Evolutionary conservation across 2,329 filamentous ascomycete species (phyloP), one percentile per base, ranked within the genome.

Genomic region (Sporothrix globosa): DNA sequence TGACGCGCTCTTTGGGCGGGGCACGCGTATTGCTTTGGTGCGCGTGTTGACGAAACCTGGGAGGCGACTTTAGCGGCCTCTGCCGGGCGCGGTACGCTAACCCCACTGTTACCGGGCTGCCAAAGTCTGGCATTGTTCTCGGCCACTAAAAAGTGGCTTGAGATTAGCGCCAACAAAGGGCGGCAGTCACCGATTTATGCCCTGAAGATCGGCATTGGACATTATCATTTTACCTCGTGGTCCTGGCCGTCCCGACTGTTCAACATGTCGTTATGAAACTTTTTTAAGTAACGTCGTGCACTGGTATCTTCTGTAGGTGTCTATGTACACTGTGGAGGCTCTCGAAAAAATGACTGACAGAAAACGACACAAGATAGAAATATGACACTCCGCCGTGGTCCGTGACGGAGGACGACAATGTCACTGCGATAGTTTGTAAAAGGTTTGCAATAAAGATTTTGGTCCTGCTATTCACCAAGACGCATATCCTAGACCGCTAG

Each of bases 81-180:
- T 39, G 58, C 58, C 61, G 52, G 44, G 61, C 44, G 46, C 61
- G 24, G 13, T 34, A 52, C 19, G 44, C 46, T 63, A 63, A 66
- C 46, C 46, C 63, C 46, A 63, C 60, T 63, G 60, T 63, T 46
- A 48, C 60, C 39, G 39, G 56, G 56, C 30, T 30, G 19, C 56
- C 56, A 41, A 34, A 41, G 30, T 24, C 34, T n/a, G 30, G 3
- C 19, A 39, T 17, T 34, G 17, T 34, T 17, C 30, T 60, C 56
- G 56, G 56, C 56, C 56, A 39, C 56, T 60, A 60, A 60, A 60
- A 60, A 4, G 56, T 60, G 56, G 54, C 54, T 34, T 58, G 56
- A 19, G 19, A 41, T 30, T 63, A 63, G 60, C 60, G 60, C 21
- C 60, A 46, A 46, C 61, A 30, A 30, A 34, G 14, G 61, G 61